These are phyloP conservation scores for Clitoria ternatea DNA, from an alignment of 306 rosid species.

Conservation along the genomic window DNA sequence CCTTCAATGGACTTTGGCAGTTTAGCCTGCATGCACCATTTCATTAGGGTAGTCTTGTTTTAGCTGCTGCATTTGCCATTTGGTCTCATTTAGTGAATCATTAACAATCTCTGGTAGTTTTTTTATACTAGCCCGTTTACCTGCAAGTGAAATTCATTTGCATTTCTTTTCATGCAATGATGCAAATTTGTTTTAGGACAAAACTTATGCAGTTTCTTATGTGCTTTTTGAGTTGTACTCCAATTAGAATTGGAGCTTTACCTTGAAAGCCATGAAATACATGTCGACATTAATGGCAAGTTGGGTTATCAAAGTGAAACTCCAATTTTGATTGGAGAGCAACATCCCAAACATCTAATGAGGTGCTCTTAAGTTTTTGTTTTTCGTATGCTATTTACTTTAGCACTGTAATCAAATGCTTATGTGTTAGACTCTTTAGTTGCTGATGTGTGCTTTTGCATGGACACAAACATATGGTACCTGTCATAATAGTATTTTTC, in stretches of 20 bases:
- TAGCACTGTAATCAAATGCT: not conserved
- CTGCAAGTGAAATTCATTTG: slow-evolving; percentile 7
- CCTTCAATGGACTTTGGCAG: slow-evolving; percentile 1
- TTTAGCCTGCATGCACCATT: slow-evolving; percentile 15
- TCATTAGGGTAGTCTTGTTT: not conserved
- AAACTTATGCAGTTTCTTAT: too few species aligned
- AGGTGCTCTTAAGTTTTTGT: too few species aligned
- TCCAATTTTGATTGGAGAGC: too few species aligned
- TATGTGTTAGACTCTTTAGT: not conserved
- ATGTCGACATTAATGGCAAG: too few species aligned
- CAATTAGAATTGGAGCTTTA: too few species aligned
- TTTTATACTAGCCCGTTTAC: not conserved
- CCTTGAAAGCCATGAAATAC: too few species aligned
- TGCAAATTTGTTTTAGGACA: not conserved
- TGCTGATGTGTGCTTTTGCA: not conserved
- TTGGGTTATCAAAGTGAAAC: too few species aligned
- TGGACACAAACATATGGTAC: slow-evolving; percentile 10
- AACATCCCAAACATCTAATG: too few species aligned
- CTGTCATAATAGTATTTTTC: slow-evolving; percentile 8
- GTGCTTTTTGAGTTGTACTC: too few species aligned
- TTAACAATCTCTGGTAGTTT: not conserved
- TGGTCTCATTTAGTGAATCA: slow-evolving; percentile 5
- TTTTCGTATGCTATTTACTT: not conserved
- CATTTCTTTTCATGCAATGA: not conserved
- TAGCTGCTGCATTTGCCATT: slow-evolving; percentile 36